phyloP scores from a whole-genome alignment of 1,284 basidiomycete species.

The Rugosomyces carneus region DNA sequence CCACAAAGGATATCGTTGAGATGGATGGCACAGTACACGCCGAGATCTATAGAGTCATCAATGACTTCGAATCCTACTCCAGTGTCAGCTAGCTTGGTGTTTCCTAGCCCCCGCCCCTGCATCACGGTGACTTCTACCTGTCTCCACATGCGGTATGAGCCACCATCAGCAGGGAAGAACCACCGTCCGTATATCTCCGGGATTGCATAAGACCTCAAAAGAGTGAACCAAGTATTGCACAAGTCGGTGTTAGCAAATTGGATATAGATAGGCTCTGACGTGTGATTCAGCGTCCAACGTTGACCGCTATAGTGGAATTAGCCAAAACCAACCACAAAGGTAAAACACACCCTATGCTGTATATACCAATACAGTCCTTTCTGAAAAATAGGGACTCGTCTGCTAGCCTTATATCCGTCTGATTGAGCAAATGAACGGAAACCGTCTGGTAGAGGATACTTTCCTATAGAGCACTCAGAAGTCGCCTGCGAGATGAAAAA shows the following conservation, averaged over 20 bases:
- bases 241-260: conserved; percentile 55
- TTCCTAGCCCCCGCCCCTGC: conserved; percentile 65
- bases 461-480: conserved; percentile 38
- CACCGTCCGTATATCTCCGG: conserved; percentile 70
- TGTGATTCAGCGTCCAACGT: conserved; percentile 48
- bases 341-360: conserved; percentile 55
- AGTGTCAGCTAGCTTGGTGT: conserved; percentile 28
- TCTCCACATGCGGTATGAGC: conserved; percentile 79
- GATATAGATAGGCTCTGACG: conserved; percentile 64
- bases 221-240: conserved; percentile 65
- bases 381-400: conserved; percentile 68
- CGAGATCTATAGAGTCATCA: conserved; percentile 44
- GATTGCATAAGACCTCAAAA: conserved; percentile 69
- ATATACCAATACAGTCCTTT: conserved; percentile 66
- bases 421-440: conserved; percentile 62
- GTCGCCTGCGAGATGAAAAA: conserved; percentile 11
- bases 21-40: conserved; percentile 65
- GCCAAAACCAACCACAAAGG: conserved; percentile 6
- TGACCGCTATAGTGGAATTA: conserved; percentile 41
- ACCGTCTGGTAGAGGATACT: conserved; percentile 65
- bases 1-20: conserved; percentile 61
- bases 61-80: conserved; percentile 6
- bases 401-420: conserved; percentile 66
- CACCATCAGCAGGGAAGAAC: conserved; percentile 54
- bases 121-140: conserved; percentile 66